A percentile compares a stretch with the other conserved stretches of the same genome.
Conservation (phyloP, 1,139 yeast species). For the Lodderomyces elongisporus region DNA sequence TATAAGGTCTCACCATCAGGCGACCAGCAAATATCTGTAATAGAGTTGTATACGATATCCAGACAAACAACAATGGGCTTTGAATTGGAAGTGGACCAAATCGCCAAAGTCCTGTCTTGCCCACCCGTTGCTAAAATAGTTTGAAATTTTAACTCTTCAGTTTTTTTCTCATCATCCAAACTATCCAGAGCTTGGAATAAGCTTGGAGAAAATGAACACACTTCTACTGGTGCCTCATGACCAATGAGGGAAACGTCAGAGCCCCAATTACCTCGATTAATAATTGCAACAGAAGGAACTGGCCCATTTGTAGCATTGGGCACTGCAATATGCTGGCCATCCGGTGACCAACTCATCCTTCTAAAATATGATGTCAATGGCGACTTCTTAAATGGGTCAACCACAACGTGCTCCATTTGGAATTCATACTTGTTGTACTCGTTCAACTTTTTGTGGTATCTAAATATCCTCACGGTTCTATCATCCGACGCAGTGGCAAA, state of each 20-base stretch:
- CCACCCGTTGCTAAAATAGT: conserved; percentile 75
- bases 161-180: conserved; percentile 9
- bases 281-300: conserved; percentile 81
- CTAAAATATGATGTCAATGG: conserved; percentile 92
- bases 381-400: conserved; percentile 80
- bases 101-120: conserved; percentile 65
- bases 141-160: conserved; percentile 22
- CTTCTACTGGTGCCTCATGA: conserved; percentile 96
- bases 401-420: conserved; percentile 76
- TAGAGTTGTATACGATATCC: conserved; percentile 56
- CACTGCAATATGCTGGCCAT: conserved; percentile 92
- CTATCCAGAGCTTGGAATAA: conserved; percentile 35
- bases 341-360: conserved; percentile 95
- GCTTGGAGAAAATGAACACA: conserved; percentile 81
- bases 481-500: conserved; percentile 97
- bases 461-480: conserved; percentile 77
- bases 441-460: conserved; percentile 66
- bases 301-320: conserved; percentile 98
- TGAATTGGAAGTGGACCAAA: conserved; percentile 63
- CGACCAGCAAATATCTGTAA: conserved; percentile 74
- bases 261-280: conserved; percentile 92
- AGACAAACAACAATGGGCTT: conserved; percentile 62
- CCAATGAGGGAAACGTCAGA: conserved; percentile 85
- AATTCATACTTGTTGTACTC: conserved; percentile 72
- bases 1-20: conserved; percentile 71